Evolutionary conservation across 768 basidiomycete genomes (phyloP).

Genomic region (Collybiopsis confluens): DNA sequence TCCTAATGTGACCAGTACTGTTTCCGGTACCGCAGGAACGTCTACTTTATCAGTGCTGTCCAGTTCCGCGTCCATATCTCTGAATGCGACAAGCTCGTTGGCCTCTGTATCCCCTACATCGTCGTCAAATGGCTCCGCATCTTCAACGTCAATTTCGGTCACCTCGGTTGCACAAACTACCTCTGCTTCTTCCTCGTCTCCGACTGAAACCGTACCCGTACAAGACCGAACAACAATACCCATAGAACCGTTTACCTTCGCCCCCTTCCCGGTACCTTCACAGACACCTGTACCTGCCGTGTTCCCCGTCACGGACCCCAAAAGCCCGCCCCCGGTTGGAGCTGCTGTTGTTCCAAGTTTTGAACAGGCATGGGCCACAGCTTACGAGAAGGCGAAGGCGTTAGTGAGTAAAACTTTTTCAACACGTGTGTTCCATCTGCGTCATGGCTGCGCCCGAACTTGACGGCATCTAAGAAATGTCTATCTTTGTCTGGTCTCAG

Average conservation of each 20-base stretch:
- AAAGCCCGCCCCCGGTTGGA: slow-evolving; percentile 50
- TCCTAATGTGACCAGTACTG: background rate
- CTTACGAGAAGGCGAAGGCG: slow-evolving; percentile 53
- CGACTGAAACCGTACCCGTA: background rate
- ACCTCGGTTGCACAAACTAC: background rate
- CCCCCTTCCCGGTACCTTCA: slow-evolving; percentile 59
- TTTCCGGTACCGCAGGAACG: background rate
- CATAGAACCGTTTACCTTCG: slow-evolving; percentile 42
- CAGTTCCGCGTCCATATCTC: background rate
- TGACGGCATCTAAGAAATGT: background rate
- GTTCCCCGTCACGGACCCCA: slow-evolving; percentile 53
- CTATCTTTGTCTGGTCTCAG: too few relatives aligned
- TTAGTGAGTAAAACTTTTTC: slow-evolving; percentile 7
- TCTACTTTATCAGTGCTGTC: background rate
- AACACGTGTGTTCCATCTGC: background rate
- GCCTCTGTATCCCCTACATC: background rate
- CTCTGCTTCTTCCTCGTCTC: background rate
- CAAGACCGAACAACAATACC: slow-evolving; percentile 25
- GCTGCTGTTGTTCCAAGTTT: slow-evolving; percentile 40
- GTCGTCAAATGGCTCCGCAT: background rate
- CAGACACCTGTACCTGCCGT: slow-evolving; percentile 47
- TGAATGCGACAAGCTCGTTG: background rate
- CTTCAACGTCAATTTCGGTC: background rate
- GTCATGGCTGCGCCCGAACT: background rate
- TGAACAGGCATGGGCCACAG: slow-evolving; percentile 48